Evolutionary conservation across 2,329 filamentous ascomycete genomes (phyloP).

Genomic region (Calycina marina): DNA sequence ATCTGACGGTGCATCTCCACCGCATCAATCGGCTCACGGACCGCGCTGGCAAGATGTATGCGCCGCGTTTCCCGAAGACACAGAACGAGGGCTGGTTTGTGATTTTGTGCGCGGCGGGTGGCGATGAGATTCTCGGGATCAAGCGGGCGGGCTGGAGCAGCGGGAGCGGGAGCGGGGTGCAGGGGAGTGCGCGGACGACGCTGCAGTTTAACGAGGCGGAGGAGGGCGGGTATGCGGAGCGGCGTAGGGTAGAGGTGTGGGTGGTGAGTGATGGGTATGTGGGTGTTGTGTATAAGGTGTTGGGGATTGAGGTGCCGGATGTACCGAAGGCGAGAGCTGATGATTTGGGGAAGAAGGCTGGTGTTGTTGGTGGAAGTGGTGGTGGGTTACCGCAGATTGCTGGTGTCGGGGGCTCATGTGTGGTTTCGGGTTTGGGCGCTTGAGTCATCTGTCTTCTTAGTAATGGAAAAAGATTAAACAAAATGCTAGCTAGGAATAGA

Average conservation of each 20-base stretch:
- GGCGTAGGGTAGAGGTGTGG: constrained; percentile 54
- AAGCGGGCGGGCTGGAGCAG: constrained; percentile 68
- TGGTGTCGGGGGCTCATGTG: background rate
- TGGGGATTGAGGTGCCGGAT: constrained; percentile 20
- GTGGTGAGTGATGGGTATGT: constrained; percentile 82
- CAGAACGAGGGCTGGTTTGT: constrained; percentile 93
- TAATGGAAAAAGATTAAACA: too few relatives aligned
- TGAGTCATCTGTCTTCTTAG: too few relatives aligned
- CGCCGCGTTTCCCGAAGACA: constrained; percentile 82
- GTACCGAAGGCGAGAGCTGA: constrained; percentile 13
- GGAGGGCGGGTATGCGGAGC: constrained; percentile 19
- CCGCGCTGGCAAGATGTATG: constrained; percentile 62
- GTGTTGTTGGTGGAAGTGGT: constrained; percentile 1
- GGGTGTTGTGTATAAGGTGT: constrained; percentile 41
- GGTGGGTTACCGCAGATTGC: constrained; percentile 1
- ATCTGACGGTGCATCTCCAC: constrained; percentile 47
- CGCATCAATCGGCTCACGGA: constrained; percentile 53
- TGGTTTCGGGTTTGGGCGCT: too few relatives aligned
- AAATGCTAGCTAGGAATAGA: too few relatives aligned
- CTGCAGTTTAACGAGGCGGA: constrained; percentile 42
- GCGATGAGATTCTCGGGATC: constrained; percentile 69
- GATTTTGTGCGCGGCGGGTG: constrained; percentile 50
- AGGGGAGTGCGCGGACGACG: constrained; percentile 32
- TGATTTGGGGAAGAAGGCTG: constrained; percentile 14
- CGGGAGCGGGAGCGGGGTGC: constrained; percentile 12